Evolutionary conservation across 2,329 filamentous ascomycete genomes (phyloP).

Genomic region (Pestalotiopsis sp.): DNA sequence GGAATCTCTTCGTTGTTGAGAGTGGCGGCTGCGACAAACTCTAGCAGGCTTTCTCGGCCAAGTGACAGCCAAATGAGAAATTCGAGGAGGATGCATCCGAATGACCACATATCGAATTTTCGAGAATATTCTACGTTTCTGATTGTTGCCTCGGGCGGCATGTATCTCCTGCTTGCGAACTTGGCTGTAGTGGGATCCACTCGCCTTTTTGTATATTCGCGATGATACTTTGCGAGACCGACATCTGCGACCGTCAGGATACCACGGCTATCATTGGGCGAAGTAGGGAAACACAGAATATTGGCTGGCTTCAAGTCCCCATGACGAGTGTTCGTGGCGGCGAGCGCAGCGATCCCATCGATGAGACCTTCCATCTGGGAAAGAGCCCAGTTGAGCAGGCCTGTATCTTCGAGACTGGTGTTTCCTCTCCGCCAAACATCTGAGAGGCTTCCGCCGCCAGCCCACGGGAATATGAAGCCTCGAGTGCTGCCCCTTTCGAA

Average conservation of each 20-base stretch:
- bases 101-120: slow-evolving; percentile 20
- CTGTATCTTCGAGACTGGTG: not conserved
- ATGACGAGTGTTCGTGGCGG: slow-evolving; percentile 13
- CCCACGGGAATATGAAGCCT: slow-evolving; percentile 21
- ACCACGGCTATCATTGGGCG: not conserved
- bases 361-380: not conserved
- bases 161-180: slow-evolving; percentile 10
- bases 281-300: slow-evolving; percentile 14
- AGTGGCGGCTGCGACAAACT: too few relatives aligned
- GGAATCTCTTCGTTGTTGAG: too few relatives aligned
- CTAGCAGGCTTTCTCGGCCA: not conserved
- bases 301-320: slow-evolving; percentile 24
- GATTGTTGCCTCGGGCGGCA: slow-evolving; percentile 16
- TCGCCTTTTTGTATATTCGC: not conserved
- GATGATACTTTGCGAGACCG: slow-evolving; percentile 21
- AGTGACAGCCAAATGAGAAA: slow-evolving; percentile 18
- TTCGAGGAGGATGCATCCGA: slow-evolving; percentile 19
- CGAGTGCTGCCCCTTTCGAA: slow-evolving; percentile 8
- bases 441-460: slow-evolving; percentile 16
- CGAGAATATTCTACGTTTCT: slow-evolving; percentile 1
- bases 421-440: slow-evolving; percentile 9
- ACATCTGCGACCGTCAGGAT: slow-evolving; percentile 20
- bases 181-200: not conserved
- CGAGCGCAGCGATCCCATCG: slow-evolving; percentile 15
- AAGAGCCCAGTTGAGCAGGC: slow-evolving; percentile 15